Conservation (phyloP, 371 early-diverging fungal genomes). For the Lichtheimia corymbifera region DNA sequence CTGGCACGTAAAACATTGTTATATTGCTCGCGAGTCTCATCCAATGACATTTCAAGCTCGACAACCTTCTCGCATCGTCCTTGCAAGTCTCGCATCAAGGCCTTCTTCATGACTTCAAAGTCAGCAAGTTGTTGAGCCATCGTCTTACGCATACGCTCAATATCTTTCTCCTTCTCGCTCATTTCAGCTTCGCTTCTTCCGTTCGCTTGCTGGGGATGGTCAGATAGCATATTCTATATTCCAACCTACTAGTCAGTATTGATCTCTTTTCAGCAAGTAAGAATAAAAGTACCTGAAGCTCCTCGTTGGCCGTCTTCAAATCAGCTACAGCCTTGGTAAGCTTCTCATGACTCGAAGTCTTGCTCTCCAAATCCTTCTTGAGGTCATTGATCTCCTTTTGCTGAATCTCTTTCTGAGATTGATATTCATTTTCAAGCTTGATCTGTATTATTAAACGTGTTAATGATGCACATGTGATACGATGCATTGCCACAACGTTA, state of each 20-base stretch:
- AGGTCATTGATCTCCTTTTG: slow-evolving; percentile 80
- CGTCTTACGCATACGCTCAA: slow-evolving; percentile 82
- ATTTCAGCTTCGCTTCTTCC: slow-evolving; percentile 14
- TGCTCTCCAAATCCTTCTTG: slow-evolving; percentile 63
- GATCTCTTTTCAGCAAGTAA: neutral
- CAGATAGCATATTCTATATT: slow-evolving; percentile 27
- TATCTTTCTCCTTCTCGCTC: slow-evolving; percentile 79
- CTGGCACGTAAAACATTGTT: slow-evolving; percentile 77
- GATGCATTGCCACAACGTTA: slow-evolving; percentile 4
- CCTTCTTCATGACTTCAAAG: slow-evolving; percentile 95
- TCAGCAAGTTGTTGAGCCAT: slow-evolving; percentile 92
- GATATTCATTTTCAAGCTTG: slow-evolving; percentile 85
- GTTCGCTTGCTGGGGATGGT: slow-evolving; percentile 25
- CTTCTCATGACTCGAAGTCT: slow-evolving; percentile 70
- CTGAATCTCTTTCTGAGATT: slow-evolving; percentile 70
- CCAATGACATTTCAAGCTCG: slow-evolving; percentile 91
- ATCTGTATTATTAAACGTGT: slow-evolving; percentile 22
- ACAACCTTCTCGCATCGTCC: slow-evolving; percentile 93
- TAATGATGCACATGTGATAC: neutral
- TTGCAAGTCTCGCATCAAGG: slow-evolving; percentile 93
- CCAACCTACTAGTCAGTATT: neutral
- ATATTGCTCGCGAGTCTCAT: slow-evolving; percentile 90
- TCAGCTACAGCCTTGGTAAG: slow-evolving; percentile 60
- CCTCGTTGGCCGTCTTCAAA: slow-evolving; percentile 67
- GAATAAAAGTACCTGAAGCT: slow-evolving; percentile 54